A percentile compares a stretch with the other conserved stretches of the same genome.
These are phyloP conservation scores for Saxophila tyrrhenica DNA, from an alignment of 495 filamentous ascomycete genomes.

Conservation along the genomic window DNA sequence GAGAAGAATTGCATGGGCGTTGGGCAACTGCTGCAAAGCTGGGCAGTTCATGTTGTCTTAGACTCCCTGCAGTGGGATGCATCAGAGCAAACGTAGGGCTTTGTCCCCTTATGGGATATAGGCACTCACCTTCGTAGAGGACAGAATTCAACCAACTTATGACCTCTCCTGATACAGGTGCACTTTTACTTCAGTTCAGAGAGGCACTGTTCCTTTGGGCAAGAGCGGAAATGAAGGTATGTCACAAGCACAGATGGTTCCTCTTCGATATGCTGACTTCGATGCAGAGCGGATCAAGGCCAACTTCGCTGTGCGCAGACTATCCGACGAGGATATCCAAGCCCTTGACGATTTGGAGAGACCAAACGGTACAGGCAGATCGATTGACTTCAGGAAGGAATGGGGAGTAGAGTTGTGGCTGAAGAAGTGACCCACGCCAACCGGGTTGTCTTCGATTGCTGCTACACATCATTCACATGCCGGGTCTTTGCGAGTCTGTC, in stretches of 20 bases:
- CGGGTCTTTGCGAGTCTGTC: too few relatives aligned
- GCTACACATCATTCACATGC: too few relatives aligned
- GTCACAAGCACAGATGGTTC: background rate
- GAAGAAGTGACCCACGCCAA: background rate
- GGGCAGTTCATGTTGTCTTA: too few relatives aligned
- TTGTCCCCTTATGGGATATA: too few relatives aligned
- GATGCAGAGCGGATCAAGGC: conserved; percentile 31
- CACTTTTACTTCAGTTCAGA: too few relatives aligned
- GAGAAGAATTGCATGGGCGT: conserved; percentile 29
- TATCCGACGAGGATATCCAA: conserved; percentile 15
- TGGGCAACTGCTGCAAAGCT: conserved; percentile 35
- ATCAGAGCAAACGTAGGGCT: too few relatives aligned
- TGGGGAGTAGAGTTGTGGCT: conserved; percentile 7
- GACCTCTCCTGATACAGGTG: too few relatives aligned
- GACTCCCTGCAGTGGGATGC: too few relatives aligned
- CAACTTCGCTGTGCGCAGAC: conserved; percentile 22
- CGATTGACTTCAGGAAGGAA: conserved; percentile 2
- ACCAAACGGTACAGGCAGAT: conserved; percentile 7
- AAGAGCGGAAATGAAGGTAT: conserved; percentile 32
- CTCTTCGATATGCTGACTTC: background rate
- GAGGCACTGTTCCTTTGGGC: conserved; percentile 39
- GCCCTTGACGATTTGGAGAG: conserved; percentile 7
- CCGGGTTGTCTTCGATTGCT: too few relatives aligned
- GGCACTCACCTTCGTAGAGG: too few relatives aligned
- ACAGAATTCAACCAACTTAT: too few relatives aligned